A percentile compares a stretch with the other conserved stretches of the same genome.
Evolutionary conservation across 1,284 basidiomycete species (phyloP).

Genomic region (Meira nashicola): DNA sequence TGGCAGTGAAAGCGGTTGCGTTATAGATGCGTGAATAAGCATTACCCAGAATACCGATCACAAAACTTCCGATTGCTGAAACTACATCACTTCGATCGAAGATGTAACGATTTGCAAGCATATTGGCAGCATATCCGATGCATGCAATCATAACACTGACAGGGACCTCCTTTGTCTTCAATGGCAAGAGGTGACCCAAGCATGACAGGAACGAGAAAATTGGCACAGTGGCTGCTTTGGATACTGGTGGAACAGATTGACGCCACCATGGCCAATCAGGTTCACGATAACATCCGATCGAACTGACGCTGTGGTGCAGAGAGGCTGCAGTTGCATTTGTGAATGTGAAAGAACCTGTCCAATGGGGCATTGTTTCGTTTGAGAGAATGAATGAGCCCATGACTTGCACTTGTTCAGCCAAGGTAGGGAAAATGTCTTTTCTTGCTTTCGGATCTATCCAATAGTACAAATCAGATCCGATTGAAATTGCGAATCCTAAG

Average conservation of each 20-base stretch:
- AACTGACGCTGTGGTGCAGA: slow-evolving; percentile 36
- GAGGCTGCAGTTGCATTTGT: slow-evolving; percentile 33
- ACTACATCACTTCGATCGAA: slow-evolving; percentile 79
- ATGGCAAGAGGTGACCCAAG: slow-evolving; percentile 71
- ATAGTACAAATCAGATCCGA: slow-evolving; percentile 78
- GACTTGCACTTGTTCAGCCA: slow-evolving; percentile 56
- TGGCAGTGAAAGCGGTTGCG: slow-evolving; percentile 82
- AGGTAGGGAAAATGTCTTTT: slow-evolving; percentile 28
- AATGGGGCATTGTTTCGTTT: slow-evolving; percentile 56
- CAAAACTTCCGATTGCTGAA: slow-evolving; percentile 78
- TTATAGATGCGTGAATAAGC: slow-evolving; percentile 76
- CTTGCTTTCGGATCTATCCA: slow-evolving; percentile 64
- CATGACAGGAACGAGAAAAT: slow-evolving; percentile 71
- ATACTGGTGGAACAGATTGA: slow-evolving; percentile 71
- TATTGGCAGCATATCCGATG: slow-evolving; percentile 62
- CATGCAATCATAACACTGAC: slow-evolving; percentile 84
- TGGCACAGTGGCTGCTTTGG: slow-evolving; percentile 72
- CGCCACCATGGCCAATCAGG: slow-evolving; percentile 68
- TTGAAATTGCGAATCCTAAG: slow-evolving; percentile 74
- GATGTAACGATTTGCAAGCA: slow-evolving; percentile 72
- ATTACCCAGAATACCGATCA: slow-evolving; percentile 75
- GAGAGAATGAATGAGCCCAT: slow-evolving; percentile 72
- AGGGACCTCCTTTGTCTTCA: slow-evolving; percentile 65
- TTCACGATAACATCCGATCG: slow-evolving; percentile 65
- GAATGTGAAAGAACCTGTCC: slow-evolving; percentile 26